These are phyloP conservation scores for Lactuca saligna DNA, from an alignment of 129 eudicot species.

Conservation along the genomic window DNA sequence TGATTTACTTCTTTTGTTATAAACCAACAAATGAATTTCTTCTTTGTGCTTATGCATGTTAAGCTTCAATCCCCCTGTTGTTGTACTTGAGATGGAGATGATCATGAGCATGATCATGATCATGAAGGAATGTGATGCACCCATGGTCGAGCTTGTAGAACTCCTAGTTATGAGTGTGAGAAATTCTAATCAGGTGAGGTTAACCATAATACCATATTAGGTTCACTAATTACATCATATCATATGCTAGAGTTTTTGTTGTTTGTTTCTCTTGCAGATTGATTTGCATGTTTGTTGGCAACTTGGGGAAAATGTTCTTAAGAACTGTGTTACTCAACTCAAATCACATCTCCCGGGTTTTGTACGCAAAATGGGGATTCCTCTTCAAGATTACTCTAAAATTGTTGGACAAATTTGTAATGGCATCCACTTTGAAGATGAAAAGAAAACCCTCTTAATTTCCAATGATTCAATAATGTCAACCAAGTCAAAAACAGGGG, in stretches of 20 bases:
- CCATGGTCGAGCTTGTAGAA: slow-evolving; percentile 35
- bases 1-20: neutral
- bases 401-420: slow-evolving; percentile 35
- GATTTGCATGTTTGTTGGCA: slow-evolving; percentile 38
- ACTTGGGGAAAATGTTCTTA: slow-evolving; percentile 42
- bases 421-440: slow-evolving; percentile 16
- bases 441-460: slow-evolving; percentile 12
- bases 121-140: slow-evolving; percentile 38
- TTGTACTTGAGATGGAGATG: slow-evolving; percentile 38
- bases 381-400: slow-evolving; percentile 36
- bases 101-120: slow-evolving; percentile 40
- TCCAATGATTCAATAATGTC: slow-evolving; percentile 15
- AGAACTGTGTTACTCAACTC: slow-evolving; percentile 27
- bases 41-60: neutral
- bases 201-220: neutral
- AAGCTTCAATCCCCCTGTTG: slow-evolving; percentile 31
- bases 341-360: slow-evolving; percentile 23
- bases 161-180: slow-evolving; percentile 31
- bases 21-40: neutral
- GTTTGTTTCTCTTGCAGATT: slow-evolving; percentile 25
- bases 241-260: neutral
- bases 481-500: neutral
- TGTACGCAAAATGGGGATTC: slow-evolving; percentile 25
- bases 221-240: neutral
- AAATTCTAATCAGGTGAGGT: slow-evolving; percentile 37